phyloP scores from a whole-genome alignment of 495 filamentous ascomycete genomes.

The Lasiosphaeria ovina region DNA sequence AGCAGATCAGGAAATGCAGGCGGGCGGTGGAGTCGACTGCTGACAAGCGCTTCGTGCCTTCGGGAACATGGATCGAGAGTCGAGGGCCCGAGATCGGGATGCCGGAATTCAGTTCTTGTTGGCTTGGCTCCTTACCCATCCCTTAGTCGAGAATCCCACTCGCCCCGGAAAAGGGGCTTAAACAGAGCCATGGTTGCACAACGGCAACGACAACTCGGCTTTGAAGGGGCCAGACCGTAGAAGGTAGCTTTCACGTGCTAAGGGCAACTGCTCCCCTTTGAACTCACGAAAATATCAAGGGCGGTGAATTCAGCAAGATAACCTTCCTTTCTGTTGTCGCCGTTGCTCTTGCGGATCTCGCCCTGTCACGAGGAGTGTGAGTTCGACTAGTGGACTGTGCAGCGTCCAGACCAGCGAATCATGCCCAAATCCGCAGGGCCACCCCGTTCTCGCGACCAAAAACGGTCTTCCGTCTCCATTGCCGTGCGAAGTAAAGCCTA shows the following conservation, averaged over 20 bases:
- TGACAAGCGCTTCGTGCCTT: neutral
- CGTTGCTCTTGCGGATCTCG: neutral
- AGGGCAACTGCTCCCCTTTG: conserved; percentile 9
- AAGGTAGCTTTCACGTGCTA: conserved; percentile 30
- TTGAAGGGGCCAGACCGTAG: conserved; percentile 27
- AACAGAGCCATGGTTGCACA: conserved; percentile 26
- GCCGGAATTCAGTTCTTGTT: conserved; percentile 24
- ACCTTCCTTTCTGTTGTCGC: neutral
- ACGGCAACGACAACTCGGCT: conserved; percentile 18
- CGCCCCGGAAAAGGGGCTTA: conserved; percentile 18
- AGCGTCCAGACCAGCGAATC: conserved; percentile 27
- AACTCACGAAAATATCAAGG: neutral
- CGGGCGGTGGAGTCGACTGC: neutral
- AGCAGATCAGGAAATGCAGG: neutral
- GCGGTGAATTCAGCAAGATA: neutral
- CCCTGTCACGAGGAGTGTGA: conserved; percentile 18
- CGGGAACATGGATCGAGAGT: neutral
- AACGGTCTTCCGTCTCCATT: conserved; percentile 11
- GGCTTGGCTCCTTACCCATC: conserved; percentile 27
- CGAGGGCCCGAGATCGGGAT: conserved; percentile 33
- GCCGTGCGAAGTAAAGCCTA: conserved; percentile 4
- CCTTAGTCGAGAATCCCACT: neutral
- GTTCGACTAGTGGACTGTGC: conserved; percentile 19
- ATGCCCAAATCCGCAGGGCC: conserved; percentile 29
- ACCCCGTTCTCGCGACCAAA: conserved; percentile 20